Evolutionary conservation across 768 basidiomycete genomes (phyloP), one percentile per base, ranked within the genome.

Genomic region (Floccularia luteovirens): DNA sequence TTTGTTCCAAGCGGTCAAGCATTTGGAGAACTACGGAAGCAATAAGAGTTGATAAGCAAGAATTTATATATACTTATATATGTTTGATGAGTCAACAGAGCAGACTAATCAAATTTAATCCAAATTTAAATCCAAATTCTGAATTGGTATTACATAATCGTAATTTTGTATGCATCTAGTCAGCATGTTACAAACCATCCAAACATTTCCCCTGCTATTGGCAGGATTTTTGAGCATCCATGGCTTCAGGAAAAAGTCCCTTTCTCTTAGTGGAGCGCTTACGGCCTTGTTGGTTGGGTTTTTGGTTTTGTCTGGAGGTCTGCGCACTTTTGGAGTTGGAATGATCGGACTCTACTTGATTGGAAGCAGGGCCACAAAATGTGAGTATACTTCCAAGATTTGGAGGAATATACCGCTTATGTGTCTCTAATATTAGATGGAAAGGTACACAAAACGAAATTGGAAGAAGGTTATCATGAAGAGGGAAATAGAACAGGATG

Each of bases 301-400:
- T 54, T 49, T 72, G 4, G 77, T 80, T 55, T 69, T 97, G 58
- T 69, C 79, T 12, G 77, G 77, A n/a, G 79, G 72, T 6, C 66
- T 80, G 25, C 67, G 71, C 31, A 71, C 74, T 0, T 82, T 88
- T 51, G 85, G 82, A 12, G 58, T 74, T 8, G 64, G 77, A 1
- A 64, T 92, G 42, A 70, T 90, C 42, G 74, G 74, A 0, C 87
- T 93, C 57, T 93, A 96, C 58, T 62, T 92, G 22, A 51, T 77
- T 0, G 92, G 82, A 3, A 86, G 85, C 45, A 72, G 75, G 34
- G 91, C 91, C 0, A 96, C 93, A 2, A 92, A 90, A 60, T 71
- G 79, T 78, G 50, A 50, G 78, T 66, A 0, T 28, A 17, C 6
- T 19, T 2, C 5, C 19, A 10, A 17, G 13, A 5, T 24, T 13